Evolutionary conservation across 192 early-diverging fungal genomes (phyloP).

Genomic region (Anaeromyces robustus): DNA sequence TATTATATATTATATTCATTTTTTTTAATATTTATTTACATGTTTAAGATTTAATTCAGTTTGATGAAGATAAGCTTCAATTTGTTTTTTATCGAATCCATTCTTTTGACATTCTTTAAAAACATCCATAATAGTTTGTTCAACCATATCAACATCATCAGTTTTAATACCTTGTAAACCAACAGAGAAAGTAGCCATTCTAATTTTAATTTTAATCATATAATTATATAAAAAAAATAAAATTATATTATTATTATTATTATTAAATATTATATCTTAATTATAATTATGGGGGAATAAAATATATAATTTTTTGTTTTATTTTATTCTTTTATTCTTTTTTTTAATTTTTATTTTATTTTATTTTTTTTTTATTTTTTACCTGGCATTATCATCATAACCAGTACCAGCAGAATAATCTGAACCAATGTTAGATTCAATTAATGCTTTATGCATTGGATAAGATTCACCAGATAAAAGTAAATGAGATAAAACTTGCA

Average conservation of each 20-base stretch:
- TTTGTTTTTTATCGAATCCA: conserved; percentile 62
- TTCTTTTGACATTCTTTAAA: conserved; percentile 44
- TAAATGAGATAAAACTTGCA: conserved; percentile 61
- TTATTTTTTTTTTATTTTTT: too few relatives aligned
- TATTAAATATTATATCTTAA: too few relatives aligned
- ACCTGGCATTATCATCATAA: conserved; percentile 58
- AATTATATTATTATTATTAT: too few relatives aligned
- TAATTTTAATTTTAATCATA: not conserved
- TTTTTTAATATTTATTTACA: conserved; percentile 16
- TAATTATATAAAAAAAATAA: not conserved
- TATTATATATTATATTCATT: too few relatives aligned
- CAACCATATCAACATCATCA: conserved; percentile 47
- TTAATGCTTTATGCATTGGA: conserved; percentile 87
- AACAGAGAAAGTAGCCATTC: conserved; percentile 44
- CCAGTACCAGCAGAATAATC: conserved; percentile 85
- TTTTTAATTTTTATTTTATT: too few relatives aligned
- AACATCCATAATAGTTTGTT: conserved; percentile 51
- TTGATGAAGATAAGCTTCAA: conserved; percentile 73
- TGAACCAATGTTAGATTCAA: conserved; percentile 73
- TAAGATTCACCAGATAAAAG: conserved; percentile 75
- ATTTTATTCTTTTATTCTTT: too few relatives aligned
- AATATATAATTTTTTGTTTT: too few relatives aligned
- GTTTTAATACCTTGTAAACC: conserved; percentile 74
- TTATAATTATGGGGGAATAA: too few relatives aligned
- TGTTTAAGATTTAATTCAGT: conserved; percentile 83